Base-by-base conservation (phyloP, 352 stramenopile species). In the Hyaloperonospora arabidopsidis region DNA sequence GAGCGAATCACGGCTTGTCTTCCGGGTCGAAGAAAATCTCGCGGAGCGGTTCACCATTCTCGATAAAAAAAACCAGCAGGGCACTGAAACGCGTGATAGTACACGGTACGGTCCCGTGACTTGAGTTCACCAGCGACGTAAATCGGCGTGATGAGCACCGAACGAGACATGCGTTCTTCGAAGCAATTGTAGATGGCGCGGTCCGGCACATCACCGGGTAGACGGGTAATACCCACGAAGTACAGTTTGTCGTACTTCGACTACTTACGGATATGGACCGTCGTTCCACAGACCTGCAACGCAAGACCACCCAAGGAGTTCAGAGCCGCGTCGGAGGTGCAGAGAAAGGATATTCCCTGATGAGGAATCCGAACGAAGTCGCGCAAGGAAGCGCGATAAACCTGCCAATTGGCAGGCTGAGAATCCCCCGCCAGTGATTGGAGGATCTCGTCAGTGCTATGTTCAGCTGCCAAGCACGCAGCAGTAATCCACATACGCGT, bases 371-470 rank as follows among this genome's bases (percentile, higher is more conserved):
- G 41, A 3, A 46, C 17, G 13, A 46, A 22, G 40, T 46, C 40
- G 40, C 40, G 40, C 18, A 46, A 5, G 12, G 40, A 46, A 46
- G 40, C 40, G 1, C 21, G 17, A 46, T 46, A 17, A 29, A 17
- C 17, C 21, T 46, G 40, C 8, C 40, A 46, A n/a, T 29, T 46
- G 18, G 17, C 21, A n/a, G 40, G 18, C 18, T 46, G 18, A 29
- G 7, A 29, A 19, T 28, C 40, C 8, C 18, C n/a, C 8, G 40
- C 40, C 40, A 46, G 13, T 46, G 40, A 46, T 46, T 46, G 17
- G 10, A 46, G 21, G 18, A 46, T 46, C 40, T 46, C 40, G 40
- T 46, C 40, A 2, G 40, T 46, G 21, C 40, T 46, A 46, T 46
- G 40, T 29, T 46, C 40, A 11, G 18, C 8, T 1, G 40, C 14